phyloP scores from a whole-genome alignment of 1,284 basidiomycete genomes.

The Bjerkandera adusta region DNA sequence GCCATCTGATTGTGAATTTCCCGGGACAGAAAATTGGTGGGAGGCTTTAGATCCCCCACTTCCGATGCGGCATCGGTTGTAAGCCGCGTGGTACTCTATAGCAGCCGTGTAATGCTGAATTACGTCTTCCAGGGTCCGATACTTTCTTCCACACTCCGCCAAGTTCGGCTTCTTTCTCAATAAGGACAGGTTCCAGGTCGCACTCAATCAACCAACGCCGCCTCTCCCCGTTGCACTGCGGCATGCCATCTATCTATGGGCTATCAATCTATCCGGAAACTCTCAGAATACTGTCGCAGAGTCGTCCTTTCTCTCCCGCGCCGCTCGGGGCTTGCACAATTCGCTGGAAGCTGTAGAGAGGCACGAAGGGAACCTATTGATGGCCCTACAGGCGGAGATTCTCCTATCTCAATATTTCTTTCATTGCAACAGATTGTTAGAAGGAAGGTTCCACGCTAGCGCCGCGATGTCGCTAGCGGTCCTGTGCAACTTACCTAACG shows the following conservation, averaged over 20 bases:
- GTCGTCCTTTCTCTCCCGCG: slow-evolving; percentile 25
- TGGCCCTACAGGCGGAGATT: slow-evolving; percentile 39
- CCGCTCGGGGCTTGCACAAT: slow-evolving; percentile 26
- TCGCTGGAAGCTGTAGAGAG: slow-evolving; percentile 29
- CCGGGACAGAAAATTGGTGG: slow-evolving; percentile 16
- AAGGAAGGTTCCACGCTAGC: too few relatives aligned
- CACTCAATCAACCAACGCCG: slow-evolving; percentile 18
- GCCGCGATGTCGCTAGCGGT: too few relatives aligned
- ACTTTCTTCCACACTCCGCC: slow-evolving; percentile 30
- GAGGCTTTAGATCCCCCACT: slow-evolving; percentile 18
- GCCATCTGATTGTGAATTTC: slow-evolving; percentile 13
- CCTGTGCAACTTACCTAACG: slow-evolving; percentile 18
- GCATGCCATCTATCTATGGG: slow-evolving; percentile 19
- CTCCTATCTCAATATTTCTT: too few relatives aligned
- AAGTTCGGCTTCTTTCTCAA: slow-evolving; percentile 38
- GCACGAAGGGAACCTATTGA: slow-evolving; percentile 35
- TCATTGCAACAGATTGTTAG: too few relatives aligned
- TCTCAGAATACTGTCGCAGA: slow-evolving; percentile 10
- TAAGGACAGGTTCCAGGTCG: slow-evolving; percentile 24
- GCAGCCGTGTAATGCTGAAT: too few relatives aligned
- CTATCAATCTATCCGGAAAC: slow-evolving; percentile 15
- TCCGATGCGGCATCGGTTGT: slow-evolving; percentile 14
- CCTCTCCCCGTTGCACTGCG: slow-evolving; percentile 18
- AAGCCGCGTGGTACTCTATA: too few relatives aligned
- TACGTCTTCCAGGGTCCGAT: slow-evolving; percentile 28